These are phyloP conservation scores for Trichoderma harzianum DNA, from an alignment of 2,329 filamentous ascomycete species.

Conservation along the genomic window DNA sequence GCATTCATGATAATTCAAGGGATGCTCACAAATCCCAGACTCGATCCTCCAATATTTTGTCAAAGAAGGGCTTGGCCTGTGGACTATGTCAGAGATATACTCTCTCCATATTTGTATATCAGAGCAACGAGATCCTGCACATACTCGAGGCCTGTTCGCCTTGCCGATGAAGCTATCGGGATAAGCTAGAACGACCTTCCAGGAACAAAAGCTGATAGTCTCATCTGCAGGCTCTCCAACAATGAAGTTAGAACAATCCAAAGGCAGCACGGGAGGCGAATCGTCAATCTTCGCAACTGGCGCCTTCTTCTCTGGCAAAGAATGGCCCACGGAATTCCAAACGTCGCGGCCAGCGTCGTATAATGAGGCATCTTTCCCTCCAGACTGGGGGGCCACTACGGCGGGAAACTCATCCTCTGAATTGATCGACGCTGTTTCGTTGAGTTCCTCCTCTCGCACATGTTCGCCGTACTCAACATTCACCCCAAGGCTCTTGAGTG, in stretches of 20 bases:
- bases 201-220: constrained; percentile 44
- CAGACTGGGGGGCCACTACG: not conserved
- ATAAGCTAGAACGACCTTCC: constrained; percentile 54
- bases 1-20: not conserved
- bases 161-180: constrained; percentile 57
- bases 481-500: constrained; percentile 25
- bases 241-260: constrained; percentile 26
- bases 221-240: constrained; percentile 26
- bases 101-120: too few species aligned
- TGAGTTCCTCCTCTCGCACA: not conserved
- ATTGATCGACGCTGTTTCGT: not conserved
- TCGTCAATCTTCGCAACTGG: not conserved
- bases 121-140: not conserved
- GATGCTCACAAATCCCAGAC: constrained; percentile 69
- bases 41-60: constrained; percentile 54
- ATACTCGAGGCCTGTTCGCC: constrained; percentile 47
- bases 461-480: not conserved
- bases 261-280: not conserved
- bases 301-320: not conserved
- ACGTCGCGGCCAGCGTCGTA: not conserved
- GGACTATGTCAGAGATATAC: constrained; percentile 17
- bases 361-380: not conserved
- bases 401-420: constrained; percentile 1
- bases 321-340: not conserved
- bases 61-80: constrained; percentile 51